Evolutionary conservation across 2,329 filamentous ascomycete genomes (phyloP), one percentile per base, ranked within the genome.

Genomic region (Sclerotinia borealis): DNA sequence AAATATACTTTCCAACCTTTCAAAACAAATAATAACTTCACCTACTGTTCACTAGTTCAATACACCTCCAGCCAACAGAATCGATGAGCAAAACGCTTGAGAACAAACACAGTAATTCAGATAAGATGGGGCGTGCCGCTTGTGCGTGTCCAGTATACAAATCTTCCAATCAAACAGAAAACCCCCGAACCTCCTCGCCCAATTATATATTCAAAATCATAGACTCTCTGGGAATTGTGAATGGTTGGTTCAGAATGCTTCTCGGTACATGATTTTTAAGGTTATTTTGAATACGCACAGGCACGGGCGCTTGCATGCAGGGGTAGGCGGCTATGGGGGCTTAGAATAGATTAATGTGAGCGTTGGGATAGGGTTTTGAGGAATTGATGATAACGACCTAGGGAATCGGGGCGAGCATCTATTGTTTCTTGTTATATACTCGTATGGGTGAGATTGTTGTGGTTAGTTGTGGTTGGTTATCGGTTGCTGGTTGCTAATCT

Each of bases 221-320:
- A 22, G 37, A 43, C n/a, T 9, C 34, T 11, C 39, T 34, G 13
- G 25, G 27, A 58, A 19, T 45, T 17, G 13, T 25, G 4, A 58
- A 45, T 58, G 54, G 17, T 58, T 58, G 54, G 54, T 7, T 25
- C 39, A 36, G 19, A 34, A 45, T 34, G 17, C 7, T 25, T 27
- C 19, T 58, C 54, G 54, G 39, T 58, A 45, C 10, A 58, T 45
- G 7, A 34, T 45, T 10, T 34, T 31, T 27, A 45, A 22, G 39
- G 27, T 58, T 58, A 58, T 45, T 58, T 45, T 45, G 29, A n/a
- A 7, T 25, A 29, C n/a, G 41, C 29, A 47, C n/a, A 19, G n/a
- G 27, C 39, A 58, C n/a, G 39, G 29, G 54, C 54, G 54, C 54
- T 58, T 58, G 19, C 27, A 58, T 56, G 39, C 41, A 56, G 39